Base-by-base conservation (phyloP, 2,329 filamentous ascomycete genomes). In the Aspergillus clavatus region DNA sequence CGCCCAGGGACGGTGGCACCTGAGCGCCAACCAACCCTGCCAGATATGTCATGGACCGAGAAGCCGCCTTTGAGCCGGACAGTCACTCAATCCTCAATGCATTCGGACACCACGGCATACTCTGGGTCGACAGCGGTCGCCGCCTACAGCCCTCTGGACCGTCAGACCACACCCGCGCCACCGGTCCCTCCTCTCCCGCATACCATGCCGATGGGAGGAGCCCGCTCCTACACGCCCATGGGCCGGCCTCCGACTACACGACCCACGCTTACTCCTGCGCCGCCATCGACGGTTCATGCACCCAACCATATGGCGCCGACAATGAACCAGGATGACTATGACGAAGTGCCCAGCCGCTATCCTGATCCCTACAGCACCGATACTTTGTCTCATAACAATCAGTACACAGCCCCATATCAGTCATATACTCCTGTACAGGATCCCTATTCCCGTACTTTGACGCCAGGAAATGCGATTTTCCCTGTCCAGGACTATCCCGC, bases 1-100 rank as follows among this genome's bases (percentile, higher is more conserved):
- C 76, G 77, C 42, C 78, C 79, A 14, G 75, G 69, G 42, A 82
- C 79, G 1, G 75, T 78, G 3, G 71, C 57, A 5, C 58, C 55
- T 37, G 55, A 55, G 23, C 53, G 53, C 39, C 53, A 54, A 11
- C 61, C 64, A 8, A 73, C 70, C 1, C 57, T 75, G 11, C 72
- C 72, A 8, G 67, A 68, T 42, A 51, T 73, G 7, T 59, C 41
- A 5, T 45, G 36, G n/a, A 38, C 40, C 0, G 69, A 73, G 19
- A 72, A 69, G 42, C 54, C 63, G n/a, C 52, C 62, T 7, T 57
- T 70, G 3, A 65, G 61, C 40, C 68, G 73, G 6, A 69, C 69
- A 0, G 62, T 75, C 1, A 74, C 75, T 7, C 69, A 74, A 18
- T 62, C 69, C 58, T 46, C 72, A 61, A 47, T 80, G 79, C 64